Evolutionary conservation across 148 eudicot species (phyloP).

Genomic region (Heliosperma pusillum): DNA sequence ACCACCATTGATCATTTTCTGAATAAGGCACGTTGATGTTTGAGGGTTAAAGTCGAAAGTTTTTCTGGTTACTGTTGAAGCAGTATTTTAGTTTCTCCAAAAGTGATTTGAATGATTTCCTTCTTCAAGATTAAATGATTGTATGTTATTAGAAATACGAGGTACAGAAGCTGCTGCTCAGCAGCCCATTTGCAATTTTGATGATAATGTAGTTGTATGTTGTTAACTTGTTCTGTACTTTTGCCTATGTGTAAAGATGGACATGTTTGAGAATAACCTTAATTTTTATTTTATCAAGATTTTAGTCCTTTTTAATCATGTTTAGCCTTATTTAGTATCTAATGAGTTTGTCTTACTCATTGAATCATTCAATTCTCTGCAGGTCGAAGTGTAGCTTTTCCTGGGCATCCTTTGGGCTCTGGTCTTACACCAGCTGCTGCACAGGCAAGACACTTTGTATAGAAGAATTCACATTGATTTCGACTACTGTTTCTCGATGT

Average conservation of each 20-base stretch:
- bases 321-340: neutral
- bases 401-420: constrained; percentile 96
- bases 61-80: neutral
- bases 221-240: neutral
- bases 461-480: constrained; percentile 35
- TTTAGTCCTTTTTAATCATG: neutral
- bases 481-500: constrained; percentile 34
- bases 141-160: neutral
- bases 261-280: neutral
- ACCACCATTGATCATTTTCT: neutral
- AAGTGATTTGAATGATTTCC: neutral
- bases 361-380: constrained; percentile 23
- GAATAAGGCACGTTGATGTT: neutral
- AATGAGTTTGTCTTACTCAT: constrained; percentile 8
- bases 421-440: constrained; percentile 89
- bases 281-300: neutral
- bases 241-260: neutral
- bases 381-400: constrained; percentile 99
- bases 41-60: neutral
- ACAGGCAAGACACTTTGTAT: constrained; percentile 64
- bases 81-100: neutral
- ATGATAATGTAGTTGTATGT: neutral
- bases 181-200: neutral
- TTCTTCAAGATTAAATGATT: neutral
- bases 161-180: neutral